Evolutionary conservation across 2,329 filamentous ascomycete genomes (phyloP).

Genomic region (Diplodia mutila): DNA sequence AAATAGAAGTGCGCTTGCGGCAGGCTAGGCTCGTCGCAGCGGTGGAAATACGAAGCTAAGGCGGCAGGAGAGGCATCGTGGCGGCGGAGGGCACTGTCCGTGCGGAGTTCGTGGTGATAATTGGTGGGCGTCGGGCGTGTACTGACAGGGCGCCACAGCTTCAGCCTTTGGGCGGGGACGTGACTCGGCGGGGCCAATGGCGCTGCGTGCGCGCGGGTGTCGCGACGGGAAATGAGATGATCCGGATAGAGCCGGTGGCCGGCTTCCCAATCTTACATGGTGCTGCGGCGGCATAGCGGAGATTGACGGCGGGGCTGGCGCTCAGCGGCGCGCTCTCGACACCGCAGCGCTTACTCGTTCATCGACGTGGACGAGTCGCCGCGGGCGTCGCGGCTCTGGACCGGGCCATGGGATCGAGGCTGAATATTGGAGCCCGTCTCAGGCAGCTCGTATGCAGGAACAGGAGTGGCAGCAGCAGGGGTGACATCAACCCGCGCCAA

Average conservation of each 20-base stretch:
- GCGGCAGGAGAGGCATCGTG: neutral
- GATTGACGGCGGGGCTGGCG: conserved; percentile 20
- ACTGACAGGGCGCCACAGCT: conserved; percentile 10
- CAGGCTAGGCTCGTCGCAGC: conserved; percentile 3
- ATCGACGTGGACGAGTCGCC: neutral
- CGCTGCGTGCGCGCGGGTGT: conserved; percentile 5
- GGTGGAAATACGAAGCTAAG: conserved; percentile 10
- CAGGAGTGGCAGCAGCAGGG: neutral
- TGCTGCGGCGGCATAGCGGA: conserved; percentile 13
- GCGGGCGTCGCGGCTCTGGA: neutral
- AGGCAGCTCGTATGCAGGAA: conserved; percentile 20
- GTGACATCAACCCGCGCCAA: conserved; percentile 17
- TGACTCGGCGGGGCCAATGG: conserved; percentile 4
- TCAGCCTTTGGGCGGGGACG: conserved; percentile 15
- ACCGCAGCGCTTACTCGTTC: neutral
- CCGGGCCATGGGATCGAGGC: neutral
- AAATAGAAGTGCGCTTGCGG: conserved; percentile 22
- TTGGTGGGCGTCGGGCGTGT: too few species aligned
- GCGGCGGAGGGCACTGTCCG: neutral
- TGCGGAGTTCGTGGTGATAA: neutral
- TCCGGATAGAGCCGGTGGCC: conserved; percentile 12
- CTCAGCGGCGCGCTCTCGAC: neutral
- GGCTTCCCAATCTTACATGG: neutral
- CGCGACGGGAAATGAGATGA: conserved; percentile 19
- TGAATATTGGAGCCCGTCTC: neutral